A percentile compares a stretch with the other conserved stretches of the same genome.
Evolutionary conservation across 306 rosid species (phyloP).

Genomic region (Trifolium repens): DNA sequence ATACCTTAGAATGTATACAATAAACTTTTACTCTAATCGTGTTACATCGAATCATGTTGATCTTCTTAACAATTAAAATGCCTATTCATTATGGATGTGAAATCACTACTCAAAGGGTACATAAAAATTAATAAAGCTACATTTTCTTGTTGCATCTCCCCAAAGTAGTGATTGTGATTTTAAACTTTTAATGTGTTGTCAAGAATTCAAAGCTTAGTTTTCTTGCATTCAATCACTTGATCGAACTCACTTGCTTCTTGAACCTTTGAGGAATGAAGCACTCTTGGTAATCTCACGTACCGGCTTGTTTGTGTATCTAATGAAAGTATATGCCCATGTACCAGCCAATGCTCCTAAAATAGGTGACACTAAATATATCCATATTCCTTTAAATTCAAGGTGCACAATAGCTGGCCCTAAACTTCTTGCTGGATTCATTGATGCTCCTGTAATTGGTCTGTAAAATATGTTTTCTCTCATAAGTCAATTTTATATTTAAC

Average conservation of each 20-base stretch:
- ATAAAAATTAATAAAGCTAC: too few species aligned
- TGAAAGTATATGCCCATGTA: conserved; percentile 16
- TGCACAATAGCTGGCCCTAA: conserved; percentile 23
- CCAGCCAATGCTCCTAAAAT: conserved; percentile 22
- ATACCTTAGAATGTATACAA: too few species aligned
- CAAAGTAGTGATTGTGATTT: too few species aligned
- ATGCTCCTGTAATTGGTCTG: conserved; percentile 19
- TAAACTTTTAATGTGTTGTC: too few species aligned
- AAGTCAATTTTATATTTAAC: neutral
- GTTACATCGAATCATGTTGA: too few species aligned
- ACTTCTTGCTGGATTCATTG: conserved; percentile 26
- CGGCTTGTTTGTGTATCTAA: conserved; percentile 4
- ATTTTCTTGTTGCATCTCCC: too few species aligned
- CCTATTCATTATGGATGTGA: too few species aligned
- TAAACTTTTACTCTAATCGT: too few species aligned
- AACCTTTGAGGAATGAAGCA: neutral
- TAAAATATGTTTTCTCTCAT: neutral
- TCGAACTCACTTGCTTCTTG: neutral
- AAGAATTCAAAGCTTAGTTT: too few species aligned
- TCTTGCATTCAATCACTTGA: neutral
- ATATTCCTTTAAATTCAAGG: neutral
- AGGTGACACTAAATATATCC: neutral
- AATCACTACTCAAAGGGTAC: too few species aligned
- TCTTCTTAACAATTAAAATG: too few species aligned
- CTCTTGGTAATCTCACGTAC: conserved; percentile 7